Percentiles rank a stretch among this genome's conserved stretches.
These are phyloP conservation scores for Neopestalotiopsis rosae DNA, from an alignment of 2,329 filamentous ascomycete genomes.

Conservation along the genomic window DNA sequence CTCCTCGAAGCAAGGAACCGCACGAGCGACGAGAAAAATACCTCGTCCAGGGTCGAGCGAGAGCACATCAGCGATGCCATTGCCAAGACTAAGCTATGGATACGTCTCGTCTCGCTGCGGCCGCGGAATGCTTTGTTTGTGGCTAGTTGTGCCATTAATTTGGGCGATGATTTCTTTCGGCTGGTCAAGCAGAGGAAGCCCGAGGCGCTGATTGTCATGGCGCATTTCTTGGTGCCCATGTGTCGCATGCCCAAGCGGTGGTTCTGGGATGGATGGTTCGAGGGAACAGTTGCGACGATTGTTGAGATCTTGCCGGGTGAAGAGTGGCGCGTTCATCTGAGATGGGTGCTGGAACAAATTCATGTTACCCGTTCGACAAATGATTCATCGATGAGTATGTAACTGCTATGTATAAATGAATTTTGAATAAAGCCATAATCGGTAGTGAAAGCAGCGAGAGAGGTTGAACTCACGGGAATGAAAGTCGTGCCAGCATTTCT, in stretches of 20 bases:
- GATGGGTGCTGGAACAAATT: background rate
- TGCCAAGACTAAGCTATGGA: background rate
- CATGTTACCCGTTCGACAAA: too few relatives aligned
- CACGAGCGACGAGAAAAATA: background rate
- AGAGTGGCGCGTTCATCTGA: background rate
- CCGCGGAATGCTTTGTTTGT: background rate
- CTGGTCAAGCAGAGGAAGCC: background rate
- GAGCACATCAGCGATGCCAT: slow-evolving; percentile 5
- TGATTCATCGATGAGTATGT: too few relatives aligned
- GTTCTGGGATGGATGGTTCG: background rate
- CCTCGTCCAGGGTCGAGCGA: background rate
- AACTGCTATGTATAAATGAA: too few relatives aligned
- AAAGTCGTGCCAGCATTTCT: too few relatives aligned
- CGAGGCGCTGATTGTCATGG: background rate
- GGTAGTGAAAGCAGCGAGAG: too few relatives aligned
- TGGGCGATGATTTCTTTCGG: background rate
- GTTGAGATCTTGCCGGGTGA: background rate
- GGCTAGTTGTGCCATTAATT: background rate
- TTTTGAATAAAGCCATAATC: too few relatives aligned
- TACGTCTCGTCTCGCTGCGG: background rate
- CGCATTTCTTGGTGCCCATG: background rate
- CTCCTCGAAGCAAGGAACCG: background rate
- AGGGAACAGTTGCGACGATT: background rate
- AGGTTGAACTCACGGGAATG: too few relatives aligned
- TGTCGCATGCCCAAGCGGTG: background rate